Evolutionary conservation across 2,329 filamentous ascomycete species (phyloP).

Genomic region (Cladosporium cucumerinum): DNA sequence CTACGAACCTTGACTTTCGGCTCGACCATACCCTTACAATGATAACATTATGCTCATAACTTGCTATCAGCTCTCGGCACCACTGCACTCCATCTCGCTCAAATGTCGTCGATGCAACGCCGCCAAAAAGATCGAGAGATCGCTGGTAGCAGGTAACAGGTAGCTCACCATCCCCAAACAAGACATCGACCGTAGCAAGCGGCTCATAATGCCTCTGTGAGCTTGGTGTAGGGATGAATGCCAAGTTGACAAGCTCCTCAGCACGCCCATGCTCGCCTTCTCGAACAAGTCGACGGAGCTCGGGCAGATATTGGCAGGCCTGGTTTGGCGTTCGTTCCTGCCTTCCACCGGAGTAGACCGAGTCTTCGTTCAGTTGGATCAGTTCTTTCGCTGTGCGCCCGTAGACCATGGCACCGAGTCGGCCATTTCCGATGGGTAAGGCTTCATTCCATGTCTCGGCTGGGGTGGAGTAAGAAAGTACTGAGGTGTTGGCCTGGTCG

Average conservation of each 20-base stretch:
- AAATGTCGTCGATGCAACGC: constrained; percentile 40
- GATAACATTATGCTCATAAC: constrained; percentile 42
- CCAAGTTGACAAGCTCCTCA: constrained; percentile 40
- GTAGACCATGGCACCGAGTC: constrained; percentile 47
- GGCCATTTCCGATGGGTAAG: constrained; percentile 50
- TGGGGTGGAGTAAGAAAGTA: constrained; percentile 30
- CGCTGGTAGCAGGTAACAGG: constrained; percentile 38
- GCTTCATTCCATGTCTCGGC: constrained; percentile 39
- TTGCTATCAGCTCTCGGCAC: constrained; percentile 42
- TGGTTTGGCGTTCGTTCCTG: constrained; percentile 44
- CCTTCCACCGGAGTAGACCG: constrained; percentile 47
- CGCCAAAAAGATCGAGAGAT: constrained; percentile 39
- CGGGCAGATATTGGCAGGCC: constrained; percentile 33
- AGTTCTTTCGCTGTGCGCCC: constrained; percentile 44
- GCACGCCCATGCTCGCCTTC: constrained; percentile 41
- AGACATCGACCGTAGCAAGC: not conserved
- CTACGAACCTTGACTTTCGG: constrained; percentile 18
- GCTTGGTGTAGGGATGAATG: constrained; percentile 47
- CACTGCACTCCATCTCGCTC: constrained; percentile 33
- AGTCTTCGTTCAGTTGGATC: constrained; percentile 49
- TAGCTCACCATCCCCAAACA: constrained; percentile 32
- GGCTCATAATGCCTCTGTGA: constrained; percentile 48
- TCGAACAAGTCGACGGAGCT: constrained; percentile 42
- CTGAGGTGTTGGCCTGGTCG: not conserved
- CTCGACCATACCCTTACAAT: constrained; percentile 34